Evolutionary conservation across 441 rosid genomes (phyloP).

Genomic region (Adansonia madagascariensis): DNA sequence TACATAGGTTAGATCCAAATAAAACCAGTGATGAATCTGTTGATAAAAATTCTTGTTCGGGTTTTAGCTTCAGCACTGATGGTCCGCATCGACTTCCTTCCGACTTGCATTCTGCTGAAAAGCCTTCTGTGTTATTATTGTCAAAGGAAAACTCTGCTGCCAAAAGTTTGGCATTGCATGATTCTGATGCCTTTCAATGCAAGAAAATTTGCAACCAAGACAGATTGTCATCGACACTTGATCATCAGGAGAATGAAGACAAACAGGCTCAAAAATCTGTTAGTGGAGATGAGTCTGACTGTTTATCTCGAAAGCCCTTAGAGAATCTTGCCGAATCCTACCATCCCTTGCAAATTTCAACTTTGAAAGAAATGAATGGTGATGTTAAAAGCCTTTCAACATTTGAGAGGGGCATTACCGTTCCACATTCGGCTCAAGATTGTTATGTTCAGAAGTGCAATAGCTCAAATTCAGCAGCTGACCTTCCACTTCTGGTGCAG

Average conservation of each 20-base stretch:
- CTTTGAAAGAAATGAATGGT: conserved; percentile 49
- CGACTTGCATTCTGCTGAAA: conserved; percentile 38
- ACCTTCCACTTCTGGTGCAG: conserved; percentile 45
- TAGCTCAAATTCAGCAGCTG: conserved; percentile 42
- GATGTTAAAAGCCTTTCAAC: conserved; percentile 41
- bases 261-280: conserved; percentile 35
- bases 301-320: conserved; percentile 38
- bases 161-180: conserved; percentile 32
- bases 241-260: conserved; percentile 23
- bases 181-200: conserved; percentile 39
- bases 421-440: conserved; percentile 45
- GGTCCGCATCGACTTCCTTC: conserved; percentile 47
- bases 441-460: conserved; percentile 64
- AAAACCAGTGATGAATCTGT: conserved; percentile 34
- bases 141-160: conserved; percentile 39
- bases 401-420: conserved; percentile 39
- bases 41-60: conserved; percentile 39
- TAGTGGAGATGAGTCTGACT: conserved; percentile 38
- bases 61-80: conserved; percentile 41
- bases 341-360: conserved; percentile 51
- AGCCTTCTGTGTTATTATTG: conserved; percentile 39
- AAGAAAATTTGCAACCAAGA: conserved; percentile 40
- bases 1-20: conserved; percentile 42
- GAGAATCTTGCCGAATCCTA: conserved; percentile 37
- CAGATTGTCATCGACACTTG: conserved; percentile 41